Conservation (phyloP, 2,329 filamentous ascomycete species). For the Ustulina deusta region DNA sequence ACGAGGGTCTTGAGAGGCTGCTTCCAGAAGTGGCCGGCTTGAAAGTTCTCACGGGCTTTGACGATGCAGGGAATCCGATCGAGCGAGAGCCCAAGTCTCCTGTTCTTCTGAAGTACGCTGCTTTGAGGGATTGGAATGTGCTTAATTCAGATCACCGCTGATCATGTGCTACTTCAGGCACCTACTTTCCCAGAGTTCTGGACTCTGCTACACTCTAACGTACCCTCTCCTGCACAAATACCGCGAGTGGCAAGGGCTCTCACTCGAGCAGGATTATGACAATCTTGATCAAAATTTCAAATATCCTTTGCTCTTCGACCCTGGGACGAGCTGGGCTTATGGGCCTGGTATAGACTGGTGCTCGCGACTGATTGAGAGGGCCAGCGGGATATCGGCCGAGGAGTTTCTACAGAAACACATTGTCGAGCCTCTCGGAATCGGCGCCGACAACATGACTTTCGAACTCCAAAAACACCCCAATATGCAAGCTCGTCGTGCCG, state of each 20-base stretch:
- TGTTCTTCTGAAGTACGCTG: constrained; percentile 34
- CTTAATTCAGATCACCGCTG: background rate
- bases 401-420: constrained; percentile 34
- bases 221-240: constrained; percentile 34
- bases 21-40: constrained; percentile 36
- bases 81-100: constrained; percentile 39
- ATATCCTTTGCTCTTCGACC: constrained; percentile 39
- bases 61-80: constrained; percentile 36
- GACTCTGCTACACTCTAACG: constrained; percentile 31
- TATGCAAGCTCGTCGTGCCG: constrained; percentile 38
- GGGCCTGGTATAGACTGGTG: constrained; percentile 36
- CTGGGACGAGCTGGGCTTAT: constrained; percentile 33
- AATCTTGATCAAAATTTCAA: constrained; percentile 36
- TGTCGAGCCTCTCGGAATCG: constrained; percentile 33
- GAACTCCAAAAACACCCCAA: constrained; percentile 39
- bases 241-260: constrained; percentile 33
- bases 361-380: constrained; percentile 32
- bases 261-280: constrained; percentile 23
- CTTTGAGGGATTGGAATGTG: background rate
- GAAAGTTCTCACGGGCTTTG: constrained; percentile 38
- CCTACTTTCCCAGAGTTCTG: constrained; percentile 34
- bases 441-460: constrained; percentile 42
- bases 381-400: constrained; percentile 30
- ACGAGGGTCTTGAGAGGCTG: constrained; percentile 32
- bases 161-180: constrained; percentile 25